Base-by-base conservation (phyloP, 306 rosid genomes). In the Rosa multiflora region DNA sequence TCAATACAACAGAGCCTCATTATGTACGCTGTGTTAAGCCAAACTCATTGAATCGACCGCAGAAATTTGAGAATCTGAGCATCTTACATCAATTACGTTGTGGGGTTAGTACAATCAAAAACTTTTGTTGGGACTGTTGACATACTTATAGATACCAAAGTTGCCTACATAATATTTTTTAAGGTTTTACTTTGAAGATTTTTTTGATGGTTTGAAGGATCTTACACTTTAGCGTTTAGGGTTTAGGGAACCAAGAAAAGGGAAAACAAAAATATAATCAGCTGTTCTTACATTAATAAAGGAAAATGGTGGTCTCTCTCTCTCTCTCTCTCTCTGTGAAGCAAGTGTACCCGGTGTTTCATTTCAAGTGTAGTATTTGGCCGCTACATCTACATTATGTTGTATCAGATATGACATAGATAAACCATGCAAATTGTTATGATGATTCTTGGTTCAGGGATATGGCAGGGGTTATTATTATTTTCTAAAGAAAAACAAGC, bases 11-110 rank as follows among this genome's bases (percentile, higher is more conserved):
- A 43, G 97, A 95, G 87, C 99, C 99, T 76, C 98, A 95, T 86
- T 95, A 95, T 84, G 82, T 95, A 77, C 94, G 99, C 47, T 95
- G 99, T 73, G 98, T 95, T 88, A 95, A 95, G 86, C 99, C 99
- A 49, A 95, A 92, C 84, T 92, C 97, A 75, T 83, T 90, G 83
- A 95, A 95, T 83, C 95, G 52, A 62, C 97, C 99, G 1, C 99
- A 95, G 59, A 88, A 82, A 58, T 95, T 95, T 86, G 99, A 95
- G 90, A 95, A 87, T 80, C 82, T 78, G 77, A 95, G 99, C 75
- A 89, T 95, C 86, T 83, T 92, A 76, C 99, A 95, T 83, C 99
- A 95, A 76, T 83, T 95, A 67, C 97, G 99, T 70, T 95, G 98
- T 40, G 99, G 99, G 97, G 99, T 95, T 15, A 88, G 99, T 91